Evolutionary conservation across 108 stramenopile genomes (phyloP).

Genomic region (Discostella stelligeroides): DNA sequence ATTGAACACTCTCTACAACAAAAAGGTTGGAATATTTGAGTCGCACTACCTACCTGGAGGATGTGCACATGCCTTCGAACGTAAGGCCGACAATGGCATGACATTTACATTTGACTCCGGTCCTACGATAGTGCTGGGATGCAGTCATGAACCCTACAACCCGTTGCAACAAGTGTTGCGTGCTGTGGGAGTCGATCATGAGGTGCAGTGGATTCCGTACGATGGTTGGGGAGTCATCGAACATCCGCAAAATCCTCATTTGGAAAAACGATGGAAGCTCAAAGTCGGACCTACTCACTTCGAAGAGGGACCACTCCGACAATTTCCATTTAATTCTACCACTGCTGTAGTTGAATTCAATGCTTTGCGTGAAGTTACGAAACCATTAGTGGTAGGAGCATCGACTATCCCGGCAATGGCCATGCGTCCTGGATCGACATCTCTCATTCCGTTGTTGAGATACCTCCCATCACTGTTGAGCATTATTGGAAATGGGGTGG

Average conservation of each 20-base stretch:
- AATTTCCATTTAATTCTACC: slow-evolving; percentile 63
- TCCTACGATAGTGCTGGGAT: slow-evolving; percentile 88
- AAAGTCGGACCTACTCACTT: slow-evolving; percentile 75
- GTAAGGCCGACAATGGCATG: slow-evolving; percentile 38
- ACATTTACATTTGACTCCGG: slow-evolving; percentile 90
- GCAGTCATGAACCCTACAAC: slow-evolving; percentile 71
- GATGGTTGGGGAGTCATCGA: slow-evolving; percentile 94
- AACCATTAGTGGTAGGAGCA: slow-evolving; percentile 61
- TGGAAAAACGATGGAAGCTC: slow-evolving; percentile 78
- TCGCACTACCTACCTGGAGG: slow-evolving; percentile 91
- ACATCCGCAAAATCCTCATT: slow-evolving; percentile 44
- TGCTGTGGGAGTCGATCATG: slow-evolving; percentile 66
- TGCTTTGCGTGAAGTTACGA: slow-evolving; percentile 59
- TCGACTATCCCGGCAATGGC: slow-evolving; percentile 83
- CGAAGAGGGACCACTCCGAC: slow-evolving; percentile 68
- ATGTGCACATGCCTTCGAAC: slow-evolving; percentile 89
- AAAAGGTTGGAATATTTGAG: slow-evolving; percentile 86
- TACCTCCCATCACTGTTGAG: slow-evolving; percentile 69
- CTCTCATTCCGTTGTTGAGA: slow-evolving; percentile 69
- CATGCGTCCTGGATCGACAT: slow-evolving; percentile 69
- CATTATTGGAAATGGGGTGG: slow-evolving; percentile 65
- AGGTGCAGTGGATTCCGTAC: slow-evolving; percentile 88
- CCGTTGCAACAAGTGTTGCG: slow-evolving; percentile 89
- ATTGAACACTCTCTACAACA: slow-evolving; percentile 79
- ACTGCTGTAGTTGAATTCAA: slow-evolving; percentile 66